Percentiles rank a stretch among this genome's conserved stretches.
These are phyloP conservation scores for Corchorus olitorius DNA, from an alignment of 345 rosid species.

Conservation along the genomic window DNA sequence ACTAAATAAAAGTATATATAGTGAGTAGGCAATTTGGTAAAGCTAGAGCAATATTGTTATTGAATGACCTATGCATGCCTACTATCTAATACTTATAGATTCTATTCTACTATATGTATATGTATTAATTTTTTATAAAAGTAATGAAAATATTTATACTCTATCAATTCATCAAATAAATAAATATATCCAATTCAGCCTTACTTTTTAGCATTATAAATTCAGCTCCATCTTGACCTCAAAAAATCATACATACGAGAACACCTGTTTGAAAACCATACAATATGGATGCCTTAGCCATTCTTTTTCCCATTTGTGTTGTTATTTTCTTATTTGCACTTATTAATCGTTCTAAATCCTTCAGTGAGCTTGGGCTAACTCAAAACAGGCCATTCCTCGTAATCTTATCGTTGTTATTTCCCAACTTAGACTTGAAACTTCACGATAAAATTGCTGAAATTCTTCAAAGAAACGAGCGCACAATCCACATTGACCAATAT, in stretches of 20 bases:
- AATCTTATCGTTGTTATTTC: not conserved
- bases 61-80: too few relatives aligned
- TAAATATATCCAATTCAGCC: too few relatives aligned
- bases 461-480: constrained; percentile 1
- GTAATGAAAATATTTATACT: too few relatives aligned
- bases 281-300: constrained; percentile 8
- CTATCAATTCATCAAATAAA: too few relatives aligned
- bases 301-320: constrained; percentile 6
- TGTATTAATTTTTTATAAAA: too few relatives aligned
- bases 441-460: constrained; percentile 14
- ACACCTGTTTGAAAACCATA: too few relatives aligned
- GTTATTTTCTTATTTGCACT: not conserved
- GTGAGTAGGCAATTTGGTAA: too few relatives aligned
- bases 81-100: too few relatives aligned
- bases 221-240: not conserved
- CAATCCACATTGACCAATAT: not conserved
- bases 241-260: not conserved
- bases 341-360: not conserved
- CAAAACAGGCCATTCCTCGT: not conserved
- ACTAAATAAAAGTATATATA: too few relatives aligned
- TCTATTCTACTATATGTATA: too few relatives aligned
- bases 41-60: too few relatives aligned
- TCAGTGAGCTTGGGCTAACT: not conserved
- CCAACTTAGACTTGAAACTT: not conserved
- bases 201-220: constrained; percentile 1